Conservation (phyloP, 441 rosid species). For the Populus tomentosa region DNA sequence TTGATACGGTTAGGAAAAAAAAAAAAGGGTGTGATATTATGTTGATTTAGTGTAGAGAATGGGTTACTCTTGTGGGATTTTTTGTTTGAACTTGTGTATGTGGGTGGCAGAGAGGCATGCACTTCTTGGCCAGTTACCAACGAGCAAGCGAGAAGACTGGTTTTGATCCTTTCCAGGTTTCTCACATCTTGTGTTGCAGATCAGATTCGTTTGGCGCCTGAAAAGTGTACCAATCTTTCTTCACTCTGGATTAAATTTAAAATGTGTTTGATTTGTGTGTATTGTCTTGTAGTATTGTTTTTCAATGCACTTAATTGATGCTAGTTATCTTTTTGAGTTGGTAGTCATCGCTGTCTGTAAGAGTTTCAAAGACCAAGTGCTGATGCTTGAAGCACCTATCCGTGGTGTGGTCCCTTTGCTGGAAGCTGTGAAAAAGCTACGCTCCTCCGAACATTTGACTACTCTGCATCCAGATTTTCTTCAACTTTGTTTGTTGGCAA, state of each 20-base stretch:
- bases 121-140: constrained; percentile 45
- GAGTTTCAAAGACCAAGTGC: constrained; percentile 75
- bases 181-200: constrained; percentile 56
- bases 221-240: constrained; percentile 52
- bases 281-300: background rate
- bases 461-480: constrained; percentile 89
- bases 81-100: constrained; percentile 10
- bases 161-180: constrained; percentile 49
- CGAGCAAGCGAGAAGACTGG: constrained; percentile 46
- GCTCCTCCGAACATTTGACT: constrained; percentile 72
- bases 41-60: background rate
- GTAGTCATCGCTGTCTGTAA: constrained; percentile 75
- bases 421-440: constrained; percentile 69
- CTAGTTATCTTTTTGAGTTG: constrained; percentile 14
- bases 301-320: background rate
- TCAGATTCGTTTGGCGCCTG: constrained; percentile 74
- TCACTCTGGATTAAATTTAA: background rate
- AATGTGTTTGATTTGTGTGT: constrained; percentile 3
- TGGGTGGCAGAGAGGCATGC: constrained; percentile 58
- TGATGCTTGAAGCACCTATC: constrained; percentile 59
- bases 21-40: too few relatives aligned
- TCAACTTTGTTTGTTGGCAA: constrained; percentile 74
- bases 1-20: too few relatives aligned
- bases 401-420: constrained; percentile 77
- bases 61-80: background rate